A percentile compares a stretch with the other conserved stretches of the same genome.
Evolutionary conservation across 2,329 filamentous ascomycete species (phyloP).

Genomic region (Coniochaeta prunicola): DNA sequence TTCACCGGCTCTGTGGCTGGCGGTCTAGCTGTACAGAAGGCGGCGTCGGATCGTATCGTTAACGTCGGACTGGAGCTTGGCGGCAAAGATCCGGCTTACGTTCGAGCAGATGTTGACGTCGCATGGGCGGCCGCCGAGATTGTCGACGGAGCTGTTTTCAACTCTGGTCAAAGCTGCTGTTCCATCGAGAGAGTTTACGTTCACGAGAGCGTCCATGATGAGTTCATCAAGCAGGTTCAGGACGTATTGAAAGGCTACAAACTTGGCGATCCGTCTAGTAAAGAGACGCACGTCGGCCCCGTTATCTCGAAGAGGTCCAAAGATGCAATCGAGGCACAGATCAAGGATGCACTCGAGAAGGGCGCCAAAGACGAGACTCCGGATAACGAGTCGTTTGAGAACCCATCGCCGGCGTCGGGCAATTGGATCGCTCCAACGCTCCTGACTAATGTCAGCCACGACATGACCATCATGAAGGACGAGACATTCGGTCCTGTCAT

Average conservation of each 20-base stretch:
- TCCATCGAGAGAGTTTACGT: slow-evolving; percentile 90
- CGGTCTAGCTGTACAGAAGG: slow-evolving; percentile 77
- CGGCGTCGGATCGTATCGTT: slow-evolving; percentile 76
- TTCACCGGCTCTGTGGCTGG: slow-evolving; percentile 92
- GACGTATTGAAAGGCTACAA: slow-evolving; percentile 75
- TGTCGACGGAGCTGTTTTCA: slow-evolving; percentile 93
- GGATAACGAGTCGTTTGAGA: slow-evolving; percentile 68
- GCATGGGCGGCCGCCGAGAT: slow-evolving; percentile 91
- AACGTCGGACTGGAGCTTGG: slow-evolving; percentile 86
- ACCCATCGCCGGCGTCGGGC: slow-evolving; percentile 59
- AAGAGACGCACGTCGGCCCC: slow-evolving; percentile 75
- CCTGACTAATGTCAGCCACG: slow-evolving; percentile 70
- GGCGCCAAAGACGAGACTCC: slow-evolving; percentile 83
- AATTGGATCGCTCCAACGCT: slow-evolving; percentile 88
- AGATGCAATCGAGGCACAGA: slow-evolving; percentile 67
- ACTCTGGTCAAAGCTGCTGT: slow-evolving; percentile 97
- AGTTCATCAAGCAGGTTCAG: slow-evolving; percentile 72
- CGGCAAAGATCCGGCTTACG: slow-evolving; percentile 90
- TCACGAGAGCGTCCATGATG: slow-evolving; percentile 73
- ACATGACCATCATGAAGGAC: slow-evolving; percentile 83
- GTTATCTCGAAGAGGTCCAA: slow-evolving; percentile 78
- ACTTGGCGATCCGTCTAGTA: slow-evolving; percentile 80
- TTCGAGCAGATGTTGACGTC: slow-evolving; percentile 78
- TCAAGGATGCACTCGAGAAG: slow-evolving; percentile 74
- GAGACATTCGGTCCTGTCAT: slow-evolving; percentile 95